Evolutionary conservation across 176 grass and related monocot genomes (phyloP), one percentile per base, ranked within the genome.

Genomic region (Raddia distichophylla): DNA sequence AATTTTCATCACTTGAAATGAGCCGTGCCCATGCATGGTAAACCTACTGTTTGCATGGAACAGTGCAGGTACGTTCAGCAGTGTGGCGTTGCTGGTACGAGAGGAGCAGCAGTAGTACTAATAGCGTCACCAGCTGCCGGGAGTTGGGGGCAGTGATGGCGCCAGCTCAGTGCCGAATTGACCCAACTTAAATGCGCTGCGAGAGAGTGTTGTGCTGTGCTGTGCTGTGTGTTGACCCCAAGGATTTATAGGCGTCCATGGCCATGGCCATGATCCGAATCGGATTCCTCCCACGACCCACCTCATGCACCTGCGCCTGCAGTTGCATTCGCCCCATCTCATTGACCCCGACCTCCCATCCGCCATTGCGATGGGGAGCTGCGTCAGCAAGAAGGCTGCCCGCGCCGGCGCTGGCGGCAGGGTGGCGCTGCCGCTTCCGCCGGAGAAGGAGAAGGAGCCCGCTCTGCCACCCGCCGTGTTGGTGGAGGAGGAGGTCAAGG

Each of bases 311-410:
- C 45, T 19, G 78, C 78, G 1, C 9, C 8, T 71, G 57, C 80
- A 42, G 20, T 11, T 52, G 68, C 75, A 61, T 70, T 72, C 69
- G 35, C 51, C 0, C 51, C 75, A 67, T 52, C 61, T 60, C 46
- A 68, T 79, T 84, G 81, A 68, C 69, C 61, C 8, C 14, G 66
- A 66, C 86, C 19, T 48, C 80, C 37, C 67, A 48, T 19, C 58
- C 10, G 8, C 22, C 43, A 40, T 40, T 7, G 10, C 62, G 60
- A 91, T 91, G 89, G 89, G 85, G 44, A 84, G 86, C 86, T 91
- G 82, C 86, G 86, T 88, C n/a, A 92, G 90, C 86, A 92, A 92
- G 82, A 92, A 92, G 74, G 82, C 73, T 40, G 32, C 78, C 10
- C 67, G 60, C 35, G 50, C 32, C 33, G 71, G 52, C 48, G 53